phyloP scores from a whole-genome alignment of 352 stramenopile species.

The Pythium volutum region DNA sequence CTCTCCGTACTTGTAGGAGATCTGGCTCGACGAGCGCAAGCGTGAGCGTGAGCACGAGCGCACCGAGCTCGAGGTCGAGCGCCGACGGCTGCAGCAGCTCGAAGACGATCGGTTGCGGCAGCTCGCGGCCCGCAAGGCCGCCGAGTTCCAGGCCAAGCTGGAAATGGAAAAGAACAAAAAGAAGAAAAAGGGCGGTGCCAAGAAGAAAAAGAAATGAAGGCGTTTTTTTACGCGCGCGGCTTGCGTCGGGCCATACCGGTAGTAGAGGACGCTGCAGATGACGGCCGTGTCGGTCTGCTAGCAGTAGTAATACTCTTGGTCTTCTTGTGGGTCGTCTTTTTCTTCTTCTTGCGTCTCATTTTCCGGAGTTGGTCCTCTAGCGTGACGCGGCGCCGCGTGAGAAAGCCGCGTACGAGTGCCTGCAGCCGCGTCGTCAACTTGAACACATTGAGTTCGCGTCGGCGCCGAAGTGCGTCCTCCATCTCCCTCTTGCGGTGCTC shows the following conservation, averaged over 20 bases:
- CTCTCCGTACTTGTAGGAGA: constrained; percentile 30
- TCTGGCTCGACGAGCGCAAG: constrained; percentile 78
- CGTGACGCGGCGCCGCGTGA: constrained; percentile 37
- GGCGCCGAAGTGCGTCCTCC: constrained; percentile 27
- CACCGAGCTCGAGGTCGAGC: constrained; percentile 14
- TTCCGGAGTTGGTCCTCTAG: constrained; percentile 29
- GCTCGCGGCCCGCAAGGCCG: constrained; percentile 60
- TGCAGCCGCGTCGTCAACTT: constrained; percentile 52
- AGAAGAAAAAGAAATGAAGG: constrained; percentile 58
- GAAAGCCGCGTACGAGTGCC: constrained; percentile 55
- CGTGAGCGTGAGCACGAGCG: constrained; percentile 47
- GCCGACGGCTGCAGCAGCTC: constrained; percentile 45
- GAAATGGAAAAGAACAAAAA: constrained; percentile 86
- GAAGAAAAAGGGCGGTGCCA: constrained; percentile 48
- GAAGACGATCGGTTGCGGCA: constrained; percentile 72
- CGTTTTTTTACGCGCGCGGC: no score
- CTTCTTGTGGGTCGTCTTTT: constrained; percentile 31
- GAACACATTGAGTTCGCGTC: constrained; percentile 49
- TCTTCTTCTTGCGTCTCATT: constrained; percentile 27
- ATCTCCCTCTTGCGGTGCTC: constrained; percentile 40
- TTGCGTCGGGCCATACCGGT: neutral
- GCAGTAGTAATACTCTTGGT: constrained; percentile 18
- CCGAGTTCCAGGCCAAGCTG: constrained; percentile 61
- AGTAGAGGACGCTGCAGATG: neutral
- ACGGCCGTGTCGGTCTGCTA: neutral